Conservation (phyloP, 768 basidiomycete species). For the Auriculariales sp. region DNA sequence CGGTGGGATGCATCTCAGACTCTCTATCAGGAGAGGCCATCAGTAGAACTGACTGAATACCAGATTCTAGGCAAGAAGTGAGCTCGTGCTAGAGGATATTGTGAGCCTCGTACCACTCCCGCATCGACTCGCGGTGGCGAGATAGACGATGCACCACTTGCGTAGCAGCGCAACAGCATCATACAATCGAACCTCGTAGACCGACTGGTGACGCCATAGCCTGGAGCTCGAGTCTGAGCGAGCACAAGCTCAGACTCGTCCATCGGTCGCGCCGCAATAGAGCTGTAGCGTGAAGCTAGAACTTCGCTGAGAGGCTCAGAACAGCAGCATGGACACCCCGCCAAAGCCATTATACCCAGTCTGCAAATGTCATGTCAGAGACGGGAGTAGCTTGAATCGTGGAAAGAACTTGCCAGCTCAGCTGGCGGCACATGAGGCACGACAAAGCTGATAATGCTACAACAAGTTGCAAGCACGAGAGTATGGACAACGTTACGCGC, state of each 20-base stretch:
- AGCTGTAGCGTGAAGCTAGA: constrained; percentile 46
- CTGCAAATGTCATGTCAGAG: neutral
- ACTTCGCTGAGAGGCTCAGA: constrained; percentile 56
- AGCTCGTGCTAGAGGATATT: neutral
- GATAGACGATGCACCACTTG: constrained; percentile 48
- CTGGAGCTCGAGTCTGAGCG: constrained; percentile 39
- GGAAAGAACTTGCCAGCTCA: constrained; percentile 47
- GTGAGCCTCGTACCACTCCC: constrained; percentile 18
- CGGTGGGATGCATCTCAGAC: neutral
- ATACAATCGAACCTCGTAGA: constrained; percentile 41
- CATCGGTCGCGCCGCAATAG: constrained; percentile 40
- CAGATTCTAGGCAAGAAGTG: neutral
- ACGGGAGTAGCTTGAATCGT: neutral
- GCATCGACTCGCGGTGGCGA: constrained; percentile 59
- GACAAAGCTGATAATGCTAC: constrained; percentile 54
- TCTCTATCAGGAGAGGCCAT: constrained; percentile 1
- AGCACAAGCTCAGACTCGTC: constrained; percentile 51
- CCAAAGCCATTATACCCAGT: constrained; percentile 51
- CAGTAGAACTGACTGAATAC: neutral
- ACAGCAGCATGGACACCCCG: constrained; percentile 69
- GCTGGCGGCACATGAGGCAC: constrained; percentile 58
- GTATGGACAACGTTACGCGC: constrained; percentile 41
- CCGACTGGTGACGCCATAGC: constrained; percentile 27
- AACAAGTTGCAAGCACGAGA: constrained; percentile 72
- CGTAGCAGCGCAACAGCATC: constrained; percentile 43